Evolutionary conservation across 1,284 basidiomycete species (phyloP).

Genomic region (Microbotryum saponariae): DNA sequence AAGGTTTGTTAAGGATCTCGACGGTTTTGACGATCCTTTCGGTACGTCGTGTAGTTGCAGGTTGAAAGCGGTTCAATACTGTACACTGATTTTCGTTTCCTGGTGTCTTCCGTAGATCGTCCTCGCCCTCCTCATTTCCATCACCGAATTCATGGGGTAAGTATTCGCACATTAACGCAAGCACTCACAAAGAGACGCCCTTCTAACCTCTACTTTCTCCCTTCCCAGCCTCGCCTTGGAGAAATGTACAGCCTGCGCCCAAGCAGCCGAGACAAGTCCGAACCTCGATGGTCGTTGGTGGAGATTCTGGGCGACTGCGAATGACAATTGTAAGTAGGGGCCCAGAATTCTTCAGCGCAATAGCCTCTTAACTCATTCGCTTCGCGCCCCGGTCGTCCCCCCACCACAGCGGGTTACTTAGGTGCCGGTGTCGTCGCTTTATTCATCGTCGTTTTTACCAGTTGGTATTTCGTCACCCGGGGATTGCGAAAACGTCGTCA

Average conservation of each 20-base stretch:
- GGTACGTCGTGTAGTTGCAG: slow-evolving; percentile 21
- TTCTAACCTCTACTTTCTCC: not conserved
- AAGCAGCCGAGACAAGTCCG: slow-evolving; percentile 37
- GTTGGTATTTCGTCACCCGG: too few relatives aligned
- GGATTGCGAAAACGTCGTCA: too few relatives aligned
- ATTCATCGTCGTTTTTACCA: slow-evolving; percentile 33
- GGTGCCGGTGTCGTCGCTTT: slow-evolving; percentile 41
- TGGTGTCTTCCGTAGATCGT: not conserved
- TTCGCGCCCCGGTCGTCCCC: not conserved
- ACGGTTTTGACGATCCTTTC: slow-evolving; percentile 41
- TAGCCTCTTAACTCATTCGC: too few relatives aligned
- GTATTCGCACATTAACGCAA: not conserved
- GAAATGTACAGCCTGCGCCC: slow-evolving; percentile 38
- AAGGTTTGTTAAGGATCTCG: slow-evolving; percentile 33
- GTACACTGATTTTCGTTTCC: too few relatives aligned
- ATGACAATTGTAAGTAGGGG: slow-evolving; percentile 34
- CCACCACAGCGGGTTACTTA: slow-evolving; percentile 36
- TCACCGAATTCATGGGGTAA: slow-evolving; percentile 40
- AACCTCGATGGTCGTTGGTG: slow-evolving; percentile 43
- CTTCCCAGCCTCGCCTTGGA: slow-evolving; percentile 33
- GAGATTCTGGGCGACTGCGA: slow-evolving; percentile 41
- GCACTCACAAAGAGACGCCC: too few relatives aligned
- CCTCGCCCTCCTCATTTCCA: slow-evolving; percentile 36
- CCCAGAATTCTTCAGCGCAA: too few relatives aligned
- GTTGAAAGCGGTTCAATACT: too few relatives aligned